phyloP scores from a whole-genome alignment of 257 asterid genomes.

The Verbena officinalis region DNA sequence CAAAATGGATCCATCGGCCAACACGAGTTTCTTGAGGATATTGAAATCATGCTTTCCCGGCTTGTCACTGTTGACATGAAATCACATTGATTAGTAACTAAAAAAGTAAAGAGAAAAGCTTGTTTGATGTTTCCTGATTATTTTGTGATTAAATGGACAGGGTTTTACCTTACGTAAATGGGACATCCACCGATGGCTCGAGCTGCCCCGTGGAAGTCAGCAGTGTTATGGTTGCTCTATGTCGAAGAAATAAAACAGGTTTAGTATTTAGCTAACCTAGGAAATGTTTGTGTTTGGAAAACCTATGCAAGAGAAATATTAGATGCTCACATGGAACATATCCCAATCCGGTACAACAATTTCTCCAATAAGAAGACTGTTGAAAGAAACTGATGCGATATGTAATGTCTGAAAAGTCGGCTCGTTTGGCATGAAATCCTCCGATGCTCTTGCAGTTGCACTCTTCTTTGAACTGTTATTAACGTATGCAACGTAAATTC shows the following conservation, averaged over 20 bases:
- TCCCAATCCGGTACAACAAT: conserved; percentile 68
- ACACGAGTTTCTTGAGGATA: conserved; percentile 59
- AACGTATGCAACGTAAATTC: not conserved
- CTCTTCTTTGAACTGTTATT: conserved; percentile 45
- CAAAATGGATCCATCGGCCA: conserved; percentile 68
- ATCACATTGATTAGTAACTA: conserved; percentile 5
- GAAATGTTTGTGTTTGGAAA: too few relatives aligned
- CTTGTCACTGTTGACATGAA: conserved; percentile 37
- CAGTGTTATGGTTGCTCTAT: conserved; percentile 55
- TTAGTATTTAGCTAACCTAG: too few relatives aligned
- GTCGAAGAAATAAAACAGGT: too few relatives aligned
- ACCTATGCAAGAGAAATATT: too few relatives aligned
- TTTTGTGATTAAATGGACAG: not conserved
- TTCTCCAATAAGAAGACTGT: conserved; percentile 61
- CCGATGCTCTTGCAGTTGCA: conserved; percentile 65
- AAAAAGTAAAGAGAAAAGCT: not conserved
- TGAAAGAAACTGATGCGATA: conserved; percentile 56
- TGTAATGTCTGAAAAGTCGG: conserved; percentile 60
- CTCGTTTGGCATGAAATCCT: conserved; percentile 66
- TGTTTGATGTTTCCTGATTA: not conserved
- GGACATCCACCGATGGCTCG: conserved; percentile 72
- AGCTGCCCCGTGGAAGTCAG: conserved; percentile 68
- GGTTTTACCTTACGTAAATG: conserved; percentile 57
- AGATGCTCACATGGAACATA: conserved; percentile 59
- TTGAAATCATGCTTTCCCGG: conserved; percentile 64